These are phyloP conservation scores for Metarhizium sp. DNA, from an alignment of 2,329 filamentous ascomycete genomes.

Conservation along the genomic window DNA sequence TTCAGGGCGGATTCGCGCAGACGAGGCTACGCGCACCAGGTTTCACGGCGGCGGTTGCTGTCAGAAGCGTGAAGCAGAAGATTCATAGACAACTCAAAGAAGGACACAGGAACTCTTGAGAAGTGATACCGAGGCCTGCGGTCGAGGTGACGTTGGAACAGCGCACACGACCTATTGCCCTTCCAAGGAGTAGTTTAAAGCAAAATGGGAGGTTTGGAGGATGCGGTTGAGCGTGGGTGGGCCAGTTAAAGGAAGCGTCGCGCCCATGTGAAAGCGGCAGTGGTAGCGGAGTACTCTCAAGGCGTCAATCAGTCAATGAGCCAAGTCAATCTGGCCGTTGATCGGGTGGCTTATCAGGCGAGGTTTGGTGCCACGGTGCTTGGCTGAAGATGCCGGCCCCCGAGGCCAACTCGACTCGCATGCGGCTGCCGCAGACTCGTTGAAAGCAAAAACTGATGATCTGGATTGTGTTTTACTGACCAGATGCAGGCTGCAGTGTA, in stretches of 20 bases:
- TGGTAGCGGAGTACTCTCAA: neutral
- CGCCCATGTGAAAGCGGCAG: conserved; percentile 18
- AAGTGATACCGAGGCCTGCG: neutral
- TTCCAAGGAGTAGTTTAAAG: conserved; percentile 15
- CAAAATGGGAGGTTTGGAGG: conserved; percentile 15
- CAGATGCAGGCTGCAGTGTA: no score
- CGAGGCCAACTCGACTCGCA: no score
- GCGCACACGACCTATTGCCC: conserved; percentile 32
- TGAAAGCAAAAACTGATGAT: no score
- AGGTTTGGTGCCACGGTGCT: no score
- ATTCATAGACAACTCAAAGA: conserved; percentile 2
- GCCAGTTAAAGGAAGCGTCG: conserved; percentile 18
- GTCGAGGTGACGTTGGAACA: conserved; percentile 9
- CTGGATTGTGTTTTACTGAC: neutral
- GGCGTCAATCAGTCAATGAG: neutral
- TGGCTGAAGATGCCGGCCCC: no score
- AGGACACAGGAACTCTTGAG: neutral
- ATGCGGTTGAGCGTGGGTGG: conserved; percentile 13
- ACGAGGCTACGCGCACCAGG: neutral
- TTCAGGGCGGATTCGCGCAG: neutral
- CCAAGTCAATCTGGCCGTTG: no score
- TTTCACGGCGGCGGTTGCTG: neutral
- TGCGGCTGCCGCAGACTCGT: no score
- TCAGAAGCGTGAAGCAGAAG: neutral
- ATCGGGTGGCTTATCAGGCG: no score